Percentiles rank a stretch among this genome's conserved stretches.
phyloP scores from a whole-genome alignment of 2,329 filamentous ascomycete genomes.

The Talaromyces verruculosus region DNA sequence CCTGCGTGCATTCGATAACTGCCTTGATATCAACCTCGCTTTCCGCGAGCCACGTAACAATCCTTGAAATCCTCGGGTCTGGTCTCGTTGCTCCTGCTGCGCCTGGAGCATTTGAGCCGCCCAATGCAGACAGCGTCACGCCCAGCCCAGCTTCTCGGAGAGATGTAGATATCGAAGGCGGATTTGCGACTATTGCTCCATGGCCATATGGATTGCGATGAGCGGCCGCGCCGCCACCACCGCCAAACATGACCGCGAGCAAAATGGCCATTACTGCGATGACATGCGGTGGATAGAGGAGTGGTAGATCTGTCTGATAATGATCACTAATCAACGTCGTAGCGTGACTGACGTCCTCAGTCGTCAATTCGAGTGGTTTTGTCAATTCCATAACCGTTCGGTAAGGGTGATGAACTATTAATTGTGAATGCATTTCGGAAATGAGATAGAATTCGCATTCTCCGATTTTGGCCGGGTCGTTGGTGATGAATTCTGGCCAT shows the following conservation, averaged over 20 bases:
- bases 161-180: constrained; percentile 34
- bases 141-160: constrained; percentile 39
- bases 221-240: constrained; percentile 47
- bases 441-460: constrained; percentile 94
- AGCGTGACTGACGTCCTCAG: constrained; percentile 75
- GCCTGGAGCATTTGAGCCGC: constrained; percentile 20
- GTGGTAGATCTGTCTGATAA: constrained; percentile 86
- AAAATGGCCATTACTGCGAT: constrained; percentile 85
- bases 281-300: constrained; percentile 81
- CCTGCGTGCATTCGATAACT: constrained; percentile 86
- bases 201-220: constrained; percentile 27
- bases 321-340: constrained; percentile 88
- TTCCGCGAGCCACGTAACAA: constrained; percentile 81
- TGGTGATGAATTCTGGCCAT: constrained; percentile 76
- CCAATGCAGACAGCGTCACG: constrained; percentile 36
- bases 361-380: constrained; percentile 66
- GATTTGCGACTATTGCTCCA: constrained; percentile 27
- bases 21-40: constrained; percentile 80
- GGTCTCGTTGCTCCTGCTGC: constrained; percentile 27
- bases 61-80: constrained; percentile 55
- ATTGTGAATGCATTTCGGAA: constrained; percentile 82
- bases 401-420: constrained; percentile 90
- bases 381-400: constrained; percentile 73
- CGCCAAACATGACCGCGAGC: constrained; percentile 77
- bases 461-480: constrained; percentile 79